Base-by-base conservation (phyloP, 2,329 filamentous ascomycete species). In the Aspergillus sp. region DNA sequence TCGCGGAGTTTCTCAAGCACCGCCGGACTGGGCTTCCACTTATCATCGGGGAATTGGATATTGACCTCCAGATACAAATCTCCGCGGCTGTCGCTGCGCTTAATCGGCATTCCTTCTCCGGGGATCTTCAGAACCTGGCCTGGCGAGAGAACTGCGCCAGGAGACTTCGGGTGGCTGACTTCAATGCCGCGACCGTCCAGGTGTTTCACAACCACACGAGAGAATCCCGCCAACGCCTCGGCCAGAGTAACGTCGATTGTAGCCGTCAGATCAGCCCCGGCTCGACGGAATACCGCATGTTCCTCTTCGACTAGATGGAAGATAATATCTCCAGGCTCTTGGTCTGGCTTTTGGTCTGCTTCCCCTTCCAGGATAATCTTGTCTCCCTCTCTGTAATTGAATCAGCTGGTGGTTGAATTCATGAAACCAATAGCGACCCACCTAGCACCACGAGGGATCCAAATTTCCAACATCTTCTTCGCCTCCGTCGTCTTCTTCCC, bases 381-480 rank as follows among this genome's bases (percentile, higher is more conserved):
- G 62, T 98, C 91, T 54, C 90, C 90, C 65, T 94, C 73, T 50
- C 79, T 74, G 42, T 66, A 19, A 33, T 39, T 5, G 10, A 12
- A n/a, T 46, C 49, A 26, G 36, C 3, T 26, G 7, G 9, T 9
- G 4, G 12, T 39, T 39, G 39, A 52, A 41, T 29, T 30, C 48
- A 35, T 49, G 30, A 32, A 6, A 9, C 6, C 29, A 26, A 32
- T 29, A 12, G 2, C 9, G 7, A 56, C 70, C 47, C 58, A 83
- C 74, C 80, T 80, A 35, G 86, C 85, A 41, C 91, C 91, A 44
- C 86, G 82, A 7, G 91, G 89, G 50, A 98, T 95, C 72, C 97
- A 97, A 44, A 98, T 84, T 71, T 98, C 93, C 50, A 98, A 76
- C 3, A 91, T 86, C 73, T 97, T 98, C 70, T 87, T 93, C 70